A percentile compares a stretch with the other conserved stretches of the same genome.
Conservation (phyloP, 2,329 filamentous ascomycete genomes). For the Cytospora piceicola region DNA sequence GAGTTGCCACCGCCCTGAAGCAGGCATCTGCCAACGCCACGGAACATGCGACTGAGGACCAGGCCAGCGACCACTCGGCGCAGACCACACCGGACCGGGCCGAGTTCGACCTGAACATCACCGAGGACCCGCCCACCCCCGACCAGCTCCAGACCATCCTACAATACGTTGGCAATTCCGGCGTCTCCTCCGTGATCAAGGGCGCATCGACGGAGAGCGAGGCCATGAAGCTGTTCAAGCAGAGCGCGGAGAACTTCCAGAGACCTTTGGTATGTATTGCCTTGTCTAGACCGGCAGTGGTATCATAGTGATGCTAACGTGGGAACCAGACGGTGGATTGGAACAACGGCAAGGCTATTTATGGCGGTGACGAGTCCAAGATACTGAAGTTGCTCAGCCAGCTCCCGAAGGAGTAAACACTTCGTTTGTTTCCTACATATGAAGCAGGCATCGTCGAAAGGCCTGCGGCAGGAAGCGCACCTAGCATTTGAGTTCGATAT, state of each 20-base stretch:
- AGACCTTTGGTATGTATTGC: constrained; percentile 71
- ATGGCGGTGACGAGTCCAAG: constrained; percentile 82
- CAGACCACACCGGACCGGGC: constrained; percentile 60
- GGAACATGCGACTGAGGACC: constrained; percentile 71
- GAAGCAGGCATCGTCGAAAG: not conserved
- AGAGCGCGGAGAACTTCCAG: constrained; percentile 69
- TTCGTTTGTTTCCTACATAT: not conserved
- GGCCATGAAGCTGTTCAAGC: constrained; percentile 77
- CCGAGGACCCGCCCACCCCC: constrained; percentile 62
- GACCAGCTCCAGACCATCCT: constrained; percentile 44
- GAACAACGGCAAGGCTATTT: constrained; percentile 83
- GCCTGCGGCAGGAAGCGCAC: not conserved
- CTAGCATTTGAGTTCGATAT: not conserved
- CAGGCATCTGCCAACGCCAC: constrained; percentile 73
- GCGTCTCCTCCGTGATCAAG: constrained; percentile 66
- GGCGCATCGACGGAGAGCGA: constrained; percentile 76
- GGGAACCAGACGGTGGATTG: constrained; percentile 74
- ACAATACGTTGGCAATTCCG: constrained; percentile 61
- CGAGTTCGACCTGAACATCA: constrained; percentile 75
- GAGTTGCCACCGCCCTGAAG: constrained; percentile 77
- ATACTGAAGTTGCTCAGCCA: constrained; percentile 80
- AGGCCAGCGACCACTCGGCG: constrained; percentile 67
- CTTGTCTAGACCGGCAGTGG: constrained; percentile 2
- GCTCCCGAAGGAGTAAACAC: constrained; percentile 40
- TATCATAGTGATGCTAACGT: constrained; percentile 35